Conservation (phyloP, 371 early-diverging fungal genomes). For the Mortierella sp. region DNA sequence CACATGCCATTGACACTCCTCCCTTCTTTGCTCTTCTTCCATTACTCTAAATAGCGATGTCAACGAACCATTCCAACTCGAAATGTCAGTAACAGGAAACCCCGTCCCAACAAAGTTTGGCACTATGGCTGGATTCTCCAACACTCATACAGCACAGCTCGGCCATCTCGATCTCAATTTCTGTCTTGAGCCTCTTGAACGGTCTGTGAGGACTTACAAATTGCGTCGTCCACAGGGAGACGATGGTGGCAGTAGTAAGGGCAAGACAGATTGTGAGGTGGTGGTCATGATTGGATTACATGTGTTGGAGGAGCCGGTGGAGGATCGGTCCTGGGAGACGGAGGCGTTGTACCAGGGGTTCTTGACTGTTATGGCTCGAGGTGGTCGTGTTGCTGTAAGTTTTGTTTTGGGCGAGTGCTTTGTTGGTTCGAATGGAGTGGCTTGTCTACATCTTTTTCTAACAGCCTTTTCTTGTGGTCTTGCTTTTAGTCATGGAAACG, state of each 20-base stretch:
- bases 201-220: conserved; percentile 35
- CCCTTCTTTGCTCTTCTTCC: not conserved
- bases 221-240: conserved; percentile 13
- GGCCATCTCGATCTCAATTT: conserved; percentile 36
- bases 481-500: conserved; percentile 43
- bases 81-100: conserved; percentile 35
- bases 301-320: conserved; percentile 43
- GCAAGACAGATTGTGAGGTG: conserved; percentile 43
- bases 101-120: conserved; percentile 52
- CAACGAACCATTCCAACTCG: conserved; percentile 42
- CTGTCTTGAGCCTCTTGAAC: conserved; percentile 32
- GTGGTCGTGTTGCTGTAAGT: conserved; percentile 43
- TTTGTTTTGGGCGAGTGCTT: not conserved
- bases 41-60: conserved; percentile 31
- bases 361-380: conserved; percentile 51
- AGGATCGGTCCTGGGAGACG: conserved; percentile 50
- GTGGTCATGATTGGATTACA: conserved; percentile 49
- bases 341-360: conserved; percentile 38
- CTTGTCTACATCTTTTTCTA: not conserved
- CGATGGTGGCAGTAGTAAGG: not conserved
- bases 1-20: not conserved
- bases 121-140: conserved; percentile 52
- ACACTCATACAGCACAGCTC: conserved; percentile 24
- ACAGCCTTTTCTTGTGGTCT: not conserved
- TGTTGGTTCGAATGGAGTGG: not conserved